These are phyloP conservation scores for Santalum album DNA, from an alignment of 164 flowering plant species.

Conservation along the genomic window DNA sequence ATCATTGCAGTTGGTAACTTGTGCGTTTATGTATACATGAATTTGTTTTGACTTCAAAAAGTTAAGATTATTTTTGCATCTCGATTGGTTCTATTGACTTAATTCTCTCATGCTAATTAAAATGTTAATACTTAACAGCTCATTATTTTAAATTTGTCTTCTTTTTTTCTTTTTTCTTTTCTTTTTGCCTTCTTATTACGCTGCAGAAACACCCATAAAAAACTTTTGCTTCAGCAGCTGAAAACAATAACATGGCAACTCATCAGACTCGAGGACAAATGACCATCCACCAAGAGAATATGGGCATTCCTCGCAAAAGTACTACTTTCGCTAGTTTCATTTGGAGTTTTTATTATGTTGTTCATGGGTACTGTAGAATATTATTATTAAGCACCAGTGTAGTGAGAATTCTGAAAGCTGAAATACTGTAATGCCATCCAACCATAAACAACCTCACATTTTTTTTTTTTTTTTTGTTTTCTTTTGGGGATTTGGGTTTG, in stretches of 20 bases:
- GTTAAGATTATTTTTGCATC: not conserved
- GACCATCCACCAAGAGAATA: slow-evolving; percentile 24
- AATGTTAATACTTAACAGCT: too few relatives aligned
- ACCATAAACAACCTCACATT: not conserved
- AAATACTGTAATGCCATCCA: not conserved
- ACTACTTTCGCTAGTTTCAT: not conserved
- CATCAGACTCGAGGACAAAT: slow-evolving; percentile 12
- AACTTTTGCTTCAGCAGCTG: not conserved
- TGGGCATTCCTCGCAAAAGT: slow-evolving; percentile 21
- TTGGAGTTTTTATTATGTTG: not conserved
- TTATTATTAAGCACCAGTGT: not conserved
- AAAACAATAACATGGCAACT: slow-evolving; percentile 18
- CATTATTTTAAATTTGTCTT: not conserved
- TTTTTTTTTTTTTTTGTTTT: not conserved
- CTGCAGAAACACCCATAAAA: not conserved
- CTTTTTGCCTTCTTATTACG: not conserved
- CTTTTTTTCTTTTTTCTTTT: not conserved
- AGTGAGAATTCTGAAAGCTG: not conserved
- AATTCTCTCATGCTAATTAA: too few relatives aligned
- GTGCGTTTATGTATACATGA: too few relatives aligned
- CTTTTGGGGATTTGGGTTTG: not conserved
- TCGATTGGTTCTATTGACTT: too few relatives aligned
- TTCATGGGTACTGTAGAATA: not conserved
- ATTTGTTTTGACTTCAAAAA: not conserved
- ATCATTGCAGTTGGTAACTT: not conserved